Conservation (phyloP, 2,329 filamentous ascomycete species). For the Penicillium corylophilum region DNA sequence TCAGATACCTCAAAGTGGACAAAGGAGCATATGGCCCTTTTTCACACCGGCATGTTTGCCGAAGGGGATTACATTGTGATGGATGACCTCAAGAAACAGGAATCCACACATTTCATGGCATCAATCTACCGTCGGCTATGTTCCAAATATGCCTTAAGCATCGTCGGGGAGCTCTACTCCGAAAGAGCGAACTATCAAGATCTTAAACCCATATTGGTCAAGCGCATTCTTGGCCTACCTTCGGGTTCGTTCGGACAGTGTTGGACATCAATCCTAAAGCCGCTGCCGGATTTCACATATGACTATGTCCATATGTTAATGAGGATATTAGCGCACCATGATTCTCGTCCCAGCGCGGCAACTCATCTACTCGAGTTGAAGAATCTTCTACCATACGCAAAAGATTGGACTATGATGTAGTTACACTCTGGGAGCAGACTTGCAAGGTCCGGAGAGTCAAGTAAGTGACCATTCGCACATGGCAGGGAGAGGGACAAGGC, state of each 20-base stretch:
- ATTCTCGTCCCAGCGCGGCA: too few species aligned
- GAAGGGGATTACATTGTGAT: slow-evolving; percentile 6
- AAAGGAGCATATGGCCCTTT: background rate
- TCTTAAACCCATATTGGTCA: background rate
- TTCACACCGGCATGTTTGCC: slow-evolving; percentile 1
- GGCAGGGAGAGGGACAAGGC: background rate
- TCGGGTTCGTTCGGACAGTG: too few species aligned
- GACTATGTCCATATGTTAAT: background rate
- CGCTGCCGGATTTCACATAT: background rate
- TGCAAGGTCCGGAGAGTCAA: background rate
- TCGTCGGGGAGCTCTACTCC: background rate
- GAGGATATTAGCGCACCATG: too few species aligned
- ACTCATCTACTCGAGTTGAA: too few species aligned
- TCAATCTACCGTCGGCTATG: background rate
- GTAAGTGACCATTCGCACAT: too few species aligned
- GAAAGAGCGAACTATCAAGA: background rate
- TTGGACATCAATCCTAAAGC: background rate
- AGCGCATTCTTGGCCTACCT: too few species aligned
- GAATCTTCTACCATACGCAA: too few species aligned
- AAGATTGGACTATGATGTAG: too few species aligned
- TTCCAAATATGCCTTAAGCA: background rate
- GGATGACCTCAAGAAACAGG: background rate
- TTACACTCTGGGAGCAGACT: too few species aligned
- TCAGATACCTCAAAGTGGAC: too few species aligned
- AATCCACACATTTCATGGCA: background rate